Percentiles rank a stretch among this genome's conserved stretches.
These are phyloP conservation scores for Drosera capensis DNA, from an alignment of 148 eudicot genomes.

Conservation along the genomic window DNA sequence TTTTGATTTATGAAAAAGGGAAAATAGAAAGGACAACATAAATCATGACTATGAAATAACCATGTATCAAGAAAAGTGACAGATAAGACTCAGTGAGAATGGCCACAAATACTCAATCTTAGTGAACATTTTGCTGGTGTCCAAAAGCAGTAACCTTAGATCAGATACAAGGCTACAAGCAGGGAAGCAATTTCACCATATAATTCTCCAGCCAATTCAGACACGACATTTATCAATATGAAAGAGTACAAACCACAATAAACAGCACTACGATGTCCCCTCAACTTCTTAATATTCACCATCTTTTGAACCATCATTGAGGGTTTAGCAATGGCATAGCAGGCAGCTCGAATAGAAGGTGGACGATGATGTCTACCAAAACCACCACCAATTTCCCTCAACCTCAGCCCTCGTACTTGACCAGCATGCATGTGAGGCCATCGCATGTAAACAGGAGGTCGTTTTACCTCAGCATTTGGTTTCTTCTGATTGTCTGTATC, in stretches of 20 bases:
- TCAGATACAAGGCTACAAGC: too few species aligned
- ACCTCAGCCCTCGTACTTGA: constrained; percentile 69
- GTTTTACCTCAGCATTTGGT: constrained; percentile 17
- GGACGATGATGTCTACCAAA: constrained; percentile 89
- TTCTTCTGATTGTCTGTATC: constrained; percentile 41
- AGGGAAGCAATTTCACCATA: background rate
- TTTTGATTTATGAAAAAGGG: too few species aligned
- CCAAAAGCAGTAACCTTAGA: too few species aligned
- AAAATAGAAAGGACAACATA: too few species aligned
- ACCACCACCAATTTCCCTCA: constrained; percentile 98
- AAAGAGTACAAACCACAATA: constrained; percentile 61
- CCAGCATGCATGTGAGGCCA: constrained; percentile 93
- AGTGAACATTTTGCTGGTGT: too few species aligned
- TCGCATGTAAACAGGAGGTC: constrained; percentile 51
- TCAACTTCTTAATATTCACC: constrained; percentile 60
- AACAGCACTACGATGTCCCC: constrained; percentile 91
- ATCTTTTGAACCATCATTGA: constrained; percentile 92
- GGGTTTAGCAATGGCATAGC: constrained; percentile 89
- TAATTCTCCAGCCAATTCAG: background rate
- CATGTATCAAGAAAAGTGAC: too few species aligned
- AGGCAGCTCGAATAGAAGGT: constrained; percentile 77
- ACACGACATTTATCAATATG: constrained; percentile 1
- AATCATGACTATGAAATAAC: too few species aligned
- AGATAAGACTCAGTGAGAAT: too few species aligned
- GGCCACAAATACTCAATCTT: too few species aligned